A percentile compares a stretch with the other conserved stretches of the same genome.
phyloP scores from a whole-genome alignment of 2,329 filamentous ascomycete species.

The Stachybotrys elegans region DNA sequence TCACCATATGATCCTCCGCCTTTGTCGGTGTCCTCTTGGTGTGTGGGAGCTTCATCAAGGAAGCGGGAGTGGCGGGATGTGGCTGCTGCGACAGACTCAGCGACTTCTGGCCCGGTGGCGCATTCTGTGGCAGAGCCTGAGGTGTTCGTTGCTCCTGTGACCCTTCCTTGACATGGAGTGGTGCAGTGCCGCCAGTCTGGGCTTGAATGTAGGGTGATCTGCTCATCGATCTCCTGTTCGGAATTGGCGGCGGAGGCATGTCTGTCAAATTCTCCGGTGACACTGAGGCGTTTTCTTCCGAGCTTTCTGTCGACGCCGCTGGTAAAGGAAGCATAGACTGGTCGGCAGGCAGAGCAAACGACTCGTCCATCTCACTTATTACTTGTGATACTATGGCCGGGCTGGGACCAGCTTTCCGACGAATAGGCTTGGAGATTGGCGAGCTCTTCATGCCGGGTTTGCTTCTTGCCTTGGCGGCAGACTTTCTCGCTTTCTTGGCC shows the following conservation, averaged over 20 bases:
- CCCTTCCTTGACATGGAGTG: slow-evolving; percentile 13
- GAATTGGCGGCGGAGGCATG: slow-evolving; percentile 65
- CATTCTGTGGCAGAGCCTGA: too few relatives aligned
- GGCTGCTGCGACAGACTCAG: slow-evolving; percentile 4
- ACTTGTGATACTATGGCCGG: slow-evolving; percentile 52
- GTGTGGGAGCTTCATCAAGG: slow-evolving; percentile 71
- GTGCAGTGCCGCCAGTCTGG: slow-evolving; percentile 33
- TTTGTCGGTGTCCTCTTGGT: slow-evolving; percentile 41
- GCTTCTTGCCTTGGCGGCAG: slow-evolving; percentile 44
- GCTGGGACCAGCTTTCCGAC: slow-evolving; percentile 46
- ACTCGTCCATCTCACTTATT: slow-evolving; percentile 47
- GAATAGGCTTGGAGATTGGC: slow-evolving; percentile 65
- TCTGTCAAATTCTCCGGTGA: slow-evolving; percentile 59
- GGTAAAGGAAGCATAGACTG: slow-evolving; percentile 31
- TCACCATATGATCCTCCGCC: slow-evolving; percentile 35
- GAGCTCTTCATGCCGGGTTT: slow-evolving; percentile 60
- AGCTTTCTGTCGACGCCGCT: slow-evolving; percentile 44
- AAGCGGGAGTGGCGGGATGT: slow-evolving; percentile 78
- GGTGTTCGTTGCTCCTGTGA: too few relatives aligned
- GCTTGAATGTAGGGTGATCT: slow-evolving; percentile 64
- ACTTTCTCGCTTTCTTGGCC: slow-evolving; percentile 48
- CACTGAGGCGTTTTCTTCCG: slow-evolving; percentile 60
- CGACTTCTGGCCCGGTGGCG: too few relatives aligned
- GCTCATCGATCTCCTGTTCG: slow-evolving; percentile 57
- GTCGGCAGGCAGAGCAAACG: slow-evolving; percentile 24